Conservation (phyloP, 192 early-diverging fungal species). For the Gigaspora rosea region DNA sequence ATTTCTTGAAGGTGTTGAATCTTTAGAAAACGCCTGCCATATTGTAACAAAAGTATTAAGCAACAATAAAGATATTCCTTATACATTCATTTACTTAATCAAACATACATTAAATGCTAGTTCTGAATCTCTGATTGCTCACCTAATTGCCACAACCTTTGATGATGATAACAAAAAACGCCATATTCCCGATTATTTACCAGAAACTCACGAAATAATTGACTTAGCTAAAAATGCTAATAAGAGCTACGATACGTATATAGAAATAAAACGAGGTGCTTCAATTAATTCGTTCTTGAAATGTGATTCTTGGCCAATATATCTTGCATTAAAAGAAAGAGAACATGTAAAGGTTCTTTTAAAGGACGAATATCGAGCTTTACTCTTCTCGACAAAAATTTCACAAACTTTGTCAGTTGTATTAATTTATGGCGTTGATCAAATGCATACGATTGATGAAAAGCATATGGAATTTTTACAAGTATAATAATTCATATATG, state of each 20-base stretch:
- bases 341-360: background rate
- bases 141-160: conserved; percentile 15
- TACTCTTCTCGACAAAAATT: background rate
- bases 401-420: background rate
- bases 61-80: conserved; percentile 1
- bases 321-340: background rate
- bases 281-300: background rate
- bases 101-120: background rate
- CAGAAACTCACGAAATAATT: background rate
- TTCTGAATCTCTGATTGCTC: background rate
- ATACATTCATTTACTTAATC: conserved; percentile 6
- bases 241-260: background rate
- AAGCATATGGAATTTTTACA: conserved; percentile 36
- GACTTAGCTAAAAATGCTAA: background rate
- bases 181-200: conserved; percentile 4
- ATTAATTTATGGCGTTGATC: conserved; percentile 12
- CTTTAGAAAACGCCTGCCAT: too few relatives aligned
- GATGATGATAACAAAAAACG: background rate
- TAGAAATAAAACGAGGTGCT: background rate
- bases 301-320: background rate
- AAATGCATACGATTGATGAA: background rate
- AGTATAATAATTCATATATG: background rate
- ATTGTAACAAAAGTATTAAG: background rate
- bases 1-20: too few relatives aligned
- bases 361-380: conserved; percentile 1